Evolutionary conservation across 2,329 filamentous ascomycete genomes (phyloP), one percentile per base, ranked within the genome.

Genomic region (Aspergillus neoniger): DNA sequence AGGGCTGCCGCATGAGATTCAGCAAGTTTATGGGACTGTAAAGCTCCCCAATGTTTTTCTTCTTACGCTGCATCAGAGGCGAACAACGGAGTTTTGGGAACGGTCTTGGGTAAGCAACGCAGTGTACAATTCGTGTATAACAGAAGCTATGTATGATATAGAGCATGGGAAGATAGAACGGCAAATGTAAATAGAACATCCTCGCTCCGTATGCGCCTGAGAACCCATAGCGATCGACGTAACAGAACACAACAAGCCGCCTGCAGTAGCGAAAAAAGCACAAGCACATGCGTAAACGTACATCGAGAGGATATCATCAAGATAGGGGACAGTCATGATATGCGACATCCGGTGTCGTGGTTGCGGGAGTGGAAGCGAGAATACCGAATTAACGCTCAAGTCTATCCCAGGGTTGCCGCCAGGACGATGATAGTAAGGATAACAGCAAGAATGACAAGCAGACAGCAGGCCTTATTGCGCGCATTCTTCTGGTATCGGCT

Each of bases 401-500:
- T 61, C 66, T 70, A 96, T 60, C 91, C 90, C 69, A 96, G 74
- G 55, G 92, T 87, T 55, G 94, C 90, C 14, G 95, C 96, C 68
- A 99, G 79, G 61, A 99, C 83, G 48, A 99, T 88, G 68, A 99
- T 92, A 3, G 92, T 90, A 70, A 98, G 77, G 61, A 99, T 95
- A 51, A 99, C 86, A 1, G 90, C 89, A 71, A 99, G 76, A 62
- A 99, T 94, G 54, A 99, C 78, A 71, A 99, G 78, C 74, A 99
- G 80, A 75, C 93, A 97, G 76, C 94, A 99, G 43, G 91, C 91
- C 83, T 96, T 97, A 79, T 92, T 95, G 66, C 96, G 86, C 28
- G 95, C 95, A 63, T 92, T 93, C 84, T 93, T 96, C 82, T 99
- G 96, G 77, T 98, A 96, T 70, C 92, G 84, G 65, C 90, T 92